phyloP scores from a whole-genome alignment of 2,329 filamentous ascomycete genomes.

The Coniochaeta sp. region DNA sequence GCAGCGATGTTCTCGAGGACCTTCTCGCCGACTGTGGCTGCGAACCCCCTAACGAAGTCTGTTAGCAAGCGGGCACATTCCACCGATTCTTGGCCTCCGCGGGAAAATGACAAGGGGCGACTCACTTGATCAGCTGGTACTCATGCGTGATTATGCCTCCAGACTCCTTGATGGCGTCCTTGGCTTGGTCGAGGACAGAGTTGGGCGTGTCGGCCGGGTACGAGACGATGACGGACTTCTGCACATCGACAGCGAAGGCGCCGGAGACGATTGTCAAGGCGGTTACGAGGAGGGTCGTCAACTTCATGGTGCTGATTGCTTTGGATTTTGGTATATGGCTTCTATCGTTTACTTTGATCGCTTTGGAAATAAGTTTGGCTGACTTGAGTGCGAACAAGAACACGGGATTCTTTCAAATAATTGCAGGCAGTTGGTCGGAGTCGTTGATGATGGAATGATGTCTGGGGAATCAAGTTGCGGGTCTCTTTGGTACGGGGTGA shows the following conservation, averaged over 20 bases:
- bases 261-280: conserved; percentile 51
- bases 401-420: background rate
- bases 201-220: conserved; percentile 65
- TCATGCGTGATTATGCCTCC: conserved; percentile 75
- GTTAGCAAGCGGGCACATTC: background rate
- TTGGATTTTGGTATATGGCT: background rate
- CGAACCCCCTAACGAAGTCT: conserved; percentile 56
- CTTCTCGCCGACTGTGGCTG: conserved; percentile 63
- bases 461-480: background rate
- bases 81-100: background rate
- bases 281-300: conserved; percentile 43
- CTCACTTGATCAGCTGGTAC: conserved; percentile 62
- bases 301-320: conserved; percentile 49
- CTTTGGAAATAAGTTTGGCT: no score
- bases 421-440: background rate
- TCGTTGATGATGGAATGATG: background rate
- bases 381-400: background rate
- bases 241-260: conserved; percentile 53
- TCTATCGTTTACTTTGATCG: background rate
- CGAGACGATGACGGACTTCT: conserved; percentile 71
- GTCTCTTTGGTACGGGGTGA: background rate
- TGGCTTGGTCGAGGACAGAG: conserved; percentile 61
- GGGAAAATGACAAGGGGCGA: background rate
- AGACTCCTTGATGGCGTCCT: conserved; percentile 58
- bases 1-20: conserved; percentile 60